Conservation (phyloP, 129 eudicot genomes). For the Oenanthe sinensis region DNA sequence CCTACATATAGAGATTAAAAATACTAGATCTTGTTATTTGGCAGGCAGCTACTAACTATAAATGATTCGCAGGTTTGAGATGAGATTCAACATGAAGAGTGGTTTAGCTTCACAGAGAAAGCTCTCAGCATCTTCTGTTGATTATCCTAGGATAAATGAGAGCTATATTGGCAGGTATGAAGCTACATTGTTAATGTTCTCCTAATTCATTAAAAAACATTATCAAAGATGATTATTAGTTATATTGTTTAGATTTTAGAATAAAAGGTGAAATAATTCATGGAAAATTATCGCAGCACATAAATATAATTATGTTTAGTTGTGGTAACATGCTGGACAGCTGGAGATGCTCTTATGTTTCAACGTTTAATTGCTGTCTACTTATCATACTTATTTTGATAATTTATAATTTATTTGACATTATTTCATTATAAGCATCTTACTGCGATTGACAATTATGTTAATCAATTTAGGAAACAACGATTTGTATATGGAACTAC, state of each 20-base stretch:
- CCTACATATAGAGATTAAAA: neutral
- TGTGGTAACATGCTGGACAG: no score
- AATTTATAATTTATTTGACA: no score
- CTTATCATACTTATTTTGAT: no score
- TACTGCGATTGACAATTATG: neutral
- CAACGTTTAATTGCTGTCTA: no score
- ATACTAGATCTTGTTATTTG: neutral
- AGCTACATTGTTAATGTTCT: neutral
- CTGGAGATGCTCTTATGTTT: no score
- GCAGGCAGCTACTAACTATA: neutral
- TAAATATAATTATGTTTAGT: no score
- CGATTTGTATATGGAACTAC: constrained; percentile 76
- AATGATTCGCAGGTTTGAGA: constrained; percentile 55
- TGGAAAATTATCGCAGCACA: no score
- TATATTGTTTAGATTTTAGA: no score
- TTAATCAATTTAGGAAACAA: constrained; percentile 60
- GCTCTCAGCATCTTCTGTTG: constrained; percentile 80
- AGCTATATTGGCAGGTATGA: constrained; percentile 73
- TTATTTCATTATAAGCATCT: neutral
- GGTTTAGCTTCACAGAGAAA: constrained; percentile 78
- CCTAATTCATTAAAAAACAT: neutral
- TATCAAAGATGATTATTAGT: no score
- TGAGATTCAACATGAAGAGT: constrained; percentile 92
- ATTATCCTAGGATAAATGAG: constrained; percentile 84
- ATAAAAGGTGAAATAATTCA: no score